phyloP scores from a whole-genome alignment of 345 rosid genomes.

The Murraya paniculata region DNA sequence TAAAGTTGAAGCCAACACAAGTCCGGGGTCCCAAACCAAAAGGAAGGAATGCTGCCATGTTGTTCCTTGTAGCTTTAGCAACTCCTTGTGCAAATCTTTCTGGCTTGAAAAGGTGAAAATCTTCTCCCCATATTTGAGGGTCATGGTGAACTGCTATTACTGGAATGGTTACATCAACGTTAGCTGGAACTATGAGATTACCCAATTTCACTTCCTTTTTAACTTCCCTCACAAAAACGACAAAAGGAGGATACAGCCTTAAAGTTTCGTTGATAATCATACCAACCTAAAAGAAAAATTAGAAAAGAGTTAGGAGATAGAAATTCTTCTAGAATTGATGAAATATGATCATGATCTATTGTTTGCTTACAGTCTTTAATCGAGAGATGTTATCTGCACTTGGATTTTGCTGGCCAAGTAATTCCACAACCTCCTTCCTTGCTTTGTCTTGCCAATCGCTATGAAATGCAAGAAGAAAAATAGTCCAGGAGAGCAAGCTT shows the following conservation, averaged over 20 bases:
- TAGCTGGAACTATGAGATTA: slow-evolving; percentile 15
- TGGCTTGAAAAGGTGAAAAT: slow-evolving; percentile 31
- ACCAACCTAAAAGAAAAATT: slow-evolving; percentile 15
- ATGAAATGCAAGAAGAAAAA: slow-evolving; percentile 38
- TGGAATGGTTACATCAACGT: slow-evolving; percentile 14
- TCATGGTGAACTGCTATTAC: slow-evolving; percentile 24
- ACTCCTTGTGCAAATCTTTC: slow-evolving; percentile 27
- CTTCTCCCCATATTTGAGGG: slow-evolving; percentile 33
- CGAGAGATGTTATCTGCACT: slow-evolving; percentile 18
- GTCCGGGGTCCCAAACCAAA: slow-evolving; percentile 34
- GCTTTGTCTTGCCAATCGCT: slow-evolving; percentile 47
- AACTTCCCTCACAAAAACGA: background rate
- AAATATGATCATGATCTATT: too few species aligned
- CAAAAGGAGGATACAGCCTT: slow-evolving; percentile 20
- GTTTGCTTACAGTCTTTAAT: slow-evolving; percentile 31
- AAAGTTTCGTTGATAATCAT: slow-evolving; percentile 41
- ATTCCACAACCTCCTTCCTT: slow-evolving; percentile 33
- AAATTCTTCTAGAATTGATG: too few species aligned
- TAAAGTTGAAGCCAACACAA: slow-evolving; percentile 33
- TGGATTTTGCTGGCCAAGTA: slow-evolving; percentile 23
- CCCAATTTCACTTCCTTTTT: slow-evolving; percentile 20
- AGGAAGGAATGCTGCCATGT: slow-evolving; percentile 21
- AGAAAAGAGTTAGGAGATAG: background rate
- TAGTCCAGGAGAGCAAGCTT: slow-evolving; percentile 35
- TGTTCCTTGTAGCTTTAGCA: slow-evolving; percentile 34